These are phyloP conservation scores for Margaritispora aquatica DNA, from an alignment of 495 filamentous ascomycete genomes.

Conservation along the genomic window DNA sequence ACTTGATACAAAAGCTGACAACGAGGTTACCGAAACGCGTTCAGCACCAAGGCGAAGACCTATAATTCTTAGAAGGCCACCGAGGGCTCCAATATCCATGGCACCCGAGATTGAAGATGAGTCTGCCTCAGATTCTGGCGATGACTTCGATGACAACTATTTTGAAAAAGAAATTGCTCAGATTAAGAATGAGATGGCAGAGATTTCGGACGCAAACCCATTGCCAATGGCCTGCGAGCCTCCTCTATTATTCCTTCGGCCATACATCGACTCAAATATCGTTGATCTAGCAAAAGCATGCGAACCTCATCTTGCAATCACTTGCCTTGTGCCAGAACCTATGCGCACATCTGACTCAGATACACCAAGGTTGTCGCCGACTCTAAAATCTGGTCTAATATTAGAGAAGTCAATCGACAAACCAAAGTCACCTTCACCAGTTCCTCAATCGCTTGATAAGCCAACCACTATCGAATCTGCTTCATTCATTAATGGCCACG, in stretches of 20 bases:
- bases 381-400: neutral
- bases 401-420: neutral
- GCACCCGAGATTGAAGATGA: conserved; percentile 7
- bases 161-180: conserved; percentile 40
- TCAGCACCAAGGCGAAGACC: neutral
- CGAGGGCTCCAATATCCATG: neutral
- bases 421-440: neutral
- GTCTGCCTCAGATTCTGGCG: conserved; percentile 38
- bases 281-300: neutral
- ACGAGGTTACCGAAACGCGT: neutral
- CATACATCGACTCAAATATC: conserved; percentile 5
- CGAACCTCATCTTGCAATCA: conserved; percentile 18
- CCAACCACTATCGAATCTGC: neutral
- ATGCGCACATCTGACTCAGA: neutral
- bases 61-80: neutral
- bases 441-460: neutral
- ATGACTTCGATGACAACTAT: conserved; percentile 42
- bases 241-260: conserved; percentile 13
- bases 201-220: conserved; percentile 34
- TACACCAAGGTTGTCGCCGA: neutral
- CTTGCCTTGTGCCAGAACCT: conserved; percentile 28
- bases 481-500: neutral
- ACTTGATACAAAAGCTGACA: neutral
- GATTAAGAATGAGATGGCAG: conserved; percentile 33
- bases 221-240: conserved; percentile 17